These are phyloP conservation scores for Calonectria hongkongensis DNA, from an alignment of 2,329 filamentous ascomycete species.

Conservation along the genomic window DNA sequence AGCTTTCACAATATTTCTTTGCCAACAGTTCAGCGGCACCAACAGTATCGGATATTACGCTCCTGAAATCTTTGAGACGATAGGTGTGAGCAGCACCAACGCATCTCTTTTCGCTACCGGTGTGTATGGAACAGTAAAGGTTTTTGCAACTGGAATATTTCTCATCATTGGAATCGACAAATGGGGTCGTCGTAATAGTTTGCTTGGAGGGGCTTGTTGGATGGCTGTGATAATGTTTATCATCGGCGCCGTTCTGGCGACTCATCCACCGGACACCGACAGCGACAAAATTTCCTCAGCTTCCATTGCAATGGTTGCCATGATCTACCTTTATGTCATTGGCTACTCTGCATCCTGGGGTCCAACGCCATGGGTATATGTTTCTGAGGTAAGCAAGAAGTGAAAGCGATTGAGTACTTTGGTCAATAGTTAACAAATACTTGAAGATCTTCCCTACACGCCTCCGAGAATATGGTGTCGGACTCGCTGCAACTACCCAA, in stretches of 20 bases:
- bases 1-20: conserved; percentile 30
- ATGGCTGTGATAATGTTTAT: conserved; percentile 37
- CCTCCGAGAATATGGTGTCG: conserved; percentile 62
- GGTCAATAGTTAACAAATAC: background rate
- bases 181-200: conserved; percentile 42
- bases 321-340: conserved; percentile 46
- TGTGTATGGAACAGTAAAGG: conserved; percentile 55
- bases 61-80: conserved; percentile 55
- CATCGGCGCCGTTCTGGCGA: conserved; percentile 37
- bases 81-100: conserved; percentile 52
- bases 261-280: conserved; percentile 40
- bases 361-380: conserved; percentile 45
- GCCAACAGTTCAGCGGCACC: conserved; percentile 54
- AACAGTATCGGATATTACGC: conserved; percentile 59
- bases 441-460: conserved; percentile 42
- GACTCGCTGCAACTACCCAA: conserved; percentile 78
- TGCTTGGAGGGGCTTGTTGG: conserved; percentile 30
- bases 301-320: conserved; percentile 45
- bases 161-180: conserved; percentile 54
- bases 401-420: background rate
- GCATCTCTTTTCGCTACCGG: conserved; percentile 56
- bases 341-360: conserved; percentile 45
- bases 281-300: conserved; percentile 39
- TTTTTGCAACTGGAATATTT: conserved; percentile 66
- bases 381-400: conserved; percentile 29